Evolutionary conservation across 179 eudicot genomes (phyloP), one percentile per base, ranked within the genome.

Genomic region (Beta macrorhiza): DNA sequence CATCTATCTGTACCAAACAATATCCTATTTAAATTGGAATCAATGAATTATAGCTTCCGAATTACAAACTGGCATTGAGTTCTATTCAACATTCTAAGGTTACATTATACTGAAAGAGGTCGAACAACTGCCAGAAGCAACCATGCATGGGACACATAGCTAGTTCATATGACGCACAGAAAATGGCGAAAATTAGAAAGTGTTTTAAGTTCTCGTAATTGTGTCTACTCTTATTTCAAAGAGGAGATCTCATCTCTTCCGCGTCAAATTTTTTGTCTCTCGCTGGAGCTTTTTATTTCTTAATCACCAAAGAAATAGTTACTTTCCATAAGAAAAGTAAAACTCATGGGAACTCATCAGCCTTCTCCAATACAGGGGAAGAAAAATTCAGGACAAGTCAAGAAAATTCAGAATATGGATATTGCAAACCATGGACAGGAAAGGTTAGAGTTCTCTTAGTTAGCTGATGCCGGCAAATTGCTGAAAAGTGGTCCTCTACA

Each of bases 1-100:
- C 99, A 85, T 90, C 94, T 82, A 95, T 95, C 99, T 93, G 94
- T 77, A 83, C 57, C 57, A 79, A 72, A 75, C 58, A 77, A 32
- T 53, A 5, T 62, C 72, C 45, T 53, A 25, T 44, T 75, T 7
- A 78, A n/a, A 79, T 22, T 56, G 55, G 53, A 79, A 68, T 17
- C 13, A 45, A 32, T 32, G 45, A 17, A 25, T 25, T 7, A 68
- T 17, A 19, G 32, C 58, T 77, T 25, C 63, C 65, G 6, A 63
- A 3, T 55, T 59, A 58, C 42, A 61, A 13, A 49, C 45, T 61
- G 57, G 55, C 57, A 25, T 65, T 17, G 64, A 9, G 51, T 20
- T 55, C 7, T 16, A 15, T 25, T 79, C 57, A 20, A 71, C 16
- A 7, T 10, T 22, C 42, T 32, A 1, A 0, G 11, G 49, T 45